Conservation (phyloP, 805 yeast genomes). For the Nakazawaea siamensis region DNA sequence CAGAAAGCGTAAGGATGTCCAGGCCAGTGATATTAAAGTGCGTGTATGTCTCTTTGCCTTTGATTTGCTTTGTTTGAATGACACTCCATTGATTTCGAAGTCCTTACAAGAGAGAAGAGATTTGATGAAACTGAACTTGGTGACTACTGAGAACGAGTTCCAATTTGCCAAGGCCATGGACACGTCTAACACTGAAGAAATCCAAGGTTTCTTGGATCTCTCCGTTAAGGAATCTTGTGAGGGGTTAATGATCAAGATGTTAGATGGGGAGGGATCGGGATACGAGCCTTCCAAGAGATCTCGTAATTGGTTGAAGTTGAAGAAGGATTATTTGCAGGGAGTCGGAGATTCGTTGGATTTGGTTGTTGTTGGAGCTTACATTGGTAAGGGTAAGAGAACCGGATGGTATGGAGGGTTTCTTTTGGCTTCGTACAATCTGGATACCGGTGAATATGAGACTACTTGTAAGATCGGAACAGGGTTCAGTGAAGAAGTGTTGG, state of each 20-base stretch:
- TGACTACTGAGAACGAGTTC: conserved; percentile 66
- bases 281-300: conserved; percentile 96
- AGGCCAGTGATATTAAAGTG: conserved; percentile 79
- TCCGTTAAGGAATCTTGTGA: conserved; percentile 88
- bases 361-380: conserved; percentile 90
- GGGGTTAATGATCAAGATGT: conserved; percentile 90
- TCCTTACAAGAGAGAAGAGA: conserved; percentile 67
- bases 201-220: conserved; percentile 79
- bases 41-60: conserved; percentile 90
- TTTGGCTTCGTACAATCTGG: conserved; percentile 83
- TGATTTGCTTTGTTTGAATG: conserved; percentile 73
- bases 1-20: conserved; percentile 89
- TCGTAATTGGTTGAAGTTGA: conserved; percentile 90
- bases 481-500: conserved; percentile 78
- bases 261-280: conserved; percentile 70
- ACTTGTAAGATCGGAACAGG: conserved; percentile 98
- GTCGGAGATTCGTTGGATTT: conserved; percentile 93
- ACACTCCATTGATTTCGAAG: conserved; percentile 56
- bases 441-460: conserved; percentile 88
- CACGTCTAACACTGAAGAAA: conserved; percentile 61
- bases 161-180: conserved; percentile 71
- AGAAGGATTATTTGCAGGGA: conserved; percentile 91
- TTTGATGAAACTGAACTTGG: conserved; percentile 46
- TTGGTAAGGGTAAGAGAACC: conserved; percentile 91
- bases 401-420: conserved; percentile 93